phyloP scores from a whole-genome alignment of 192 early-diverging fungal genomes.

The Entomortierella chlamydospora region DNA sequence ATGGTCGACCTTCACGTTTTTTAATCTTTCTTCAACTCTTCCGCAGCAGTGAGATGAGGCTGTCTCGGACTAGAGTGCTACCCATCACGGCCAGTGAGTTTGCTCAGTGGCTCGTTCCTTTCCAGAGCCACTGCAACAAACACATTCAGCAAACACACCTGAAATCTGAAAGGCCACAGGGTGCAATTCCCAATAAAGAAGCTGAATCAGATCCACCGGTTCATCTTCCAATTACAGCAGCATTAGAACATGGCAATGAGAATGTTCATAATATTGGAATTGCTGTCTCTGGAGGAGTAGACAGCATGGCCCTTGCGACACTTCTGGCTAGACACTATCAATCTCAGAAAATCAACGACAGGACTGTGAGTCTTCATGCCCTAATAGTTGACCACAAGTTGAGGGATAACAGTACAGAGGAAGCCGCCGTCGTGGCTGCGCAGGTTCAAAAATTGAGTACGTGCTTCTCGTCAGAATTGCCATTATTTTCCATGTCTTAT shows the following conservation, averaged over 20 bases:
- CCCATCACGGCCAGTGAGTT: constrained; percentile 24
- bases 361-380: constrained; percentile 15
- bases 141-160: neutral
- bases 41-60: constrained; percentile 9
- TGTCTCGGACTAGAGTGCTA: neutral
- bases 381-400: constrained; percentile 64
- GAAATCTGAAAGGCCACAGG: neutral
- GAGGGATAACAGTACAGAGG: constrained; percentile 50
- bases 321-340: constrained; percentile 22
- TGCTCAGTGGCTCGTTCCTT: constrained; percentile 5
- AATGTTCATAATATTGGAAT: constrained; percentile 22
- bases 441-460: constrained; percentile 43
- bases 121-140: neutral
- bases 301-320: constrained; percentile 47
- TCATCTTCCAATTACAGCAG: neutral
- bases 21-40: neutral
- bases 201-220: neutral
- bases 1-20: too few species aligned
- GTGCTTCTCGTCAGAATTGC: neutral
- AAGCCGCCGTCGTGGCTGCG: constrained; percentile 48
- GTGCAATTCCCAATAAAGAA: neutral
- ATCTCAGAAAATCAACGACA: too few species aligned
- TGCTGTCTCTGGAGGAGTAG: constrained; percentile 54
- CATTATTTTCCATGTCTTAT: neutral
- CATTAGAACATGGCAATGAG: neutral